Percentiles rank a stretch among this genome's conserved stretches.
These are phyloP conservation scores for Pestalotiopsis sp. DNA, from an alignment of 2,329 filamentous ascomycete species.

Conservation along the genomic window DNA sequence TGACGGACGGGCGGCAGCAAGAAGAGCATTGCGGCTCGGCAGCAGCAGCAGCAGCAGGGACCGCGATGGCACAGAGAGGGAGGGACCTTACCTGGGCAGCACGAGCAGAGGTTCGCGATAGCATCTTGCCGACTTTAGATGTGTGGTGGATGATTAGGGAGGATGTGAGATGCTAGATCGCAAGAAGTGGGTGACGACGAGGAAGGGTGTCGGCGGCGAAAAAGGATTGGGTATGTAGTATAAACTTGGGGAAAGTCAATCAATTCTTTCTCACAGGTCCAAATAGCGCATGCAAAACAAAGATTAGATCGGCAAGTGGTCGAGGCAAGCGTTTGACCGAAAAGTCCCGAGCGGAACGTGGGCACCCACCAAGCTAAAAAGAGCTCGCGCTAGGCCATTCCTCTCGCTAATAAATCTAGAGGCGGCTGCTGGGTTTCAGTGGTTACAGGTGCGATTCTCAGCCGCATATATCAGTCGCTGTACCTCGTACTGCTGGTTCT, in stretches of 20 bases:
- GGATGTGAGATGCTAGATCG: conserved; percentile 1
- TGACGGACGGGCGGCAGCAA: conserved; percentile 14
- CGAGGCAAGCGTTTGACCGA: background rate
- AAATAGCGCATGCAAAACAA: conserved; percentile 19
- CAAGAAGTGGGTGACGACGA: background rate
- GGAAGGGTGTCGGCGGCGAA: conserved; percentile 5
- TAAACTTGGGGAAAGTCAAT: background rate
- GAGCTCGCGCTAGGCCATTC: background rate
- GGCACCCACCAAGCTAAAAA: background rate
- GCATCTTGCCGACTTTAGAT: conserved; percentile 44
- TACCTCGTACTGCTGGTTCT: no score
- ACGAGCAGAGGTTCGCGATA: conserved; percentile 60
- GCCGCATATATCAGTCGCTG: background rate
- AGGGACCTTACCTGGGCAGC: conserved; percentile 55
- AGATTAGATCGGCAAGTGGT: conserved; percentile 14
- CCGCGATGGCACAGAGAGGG: background rate
- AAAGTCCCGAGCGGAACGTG: background rate
- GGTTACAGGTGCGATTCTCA: background rate
- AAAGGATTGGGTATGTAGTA: background rate
- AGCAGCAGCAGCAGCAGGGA: background rate
- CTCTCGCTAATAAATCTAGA: background rate
- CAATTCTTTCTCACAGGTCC: conserved; percentile 10
- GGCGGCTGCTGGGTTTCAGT: background rate
- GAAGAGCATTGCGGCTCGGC: conserved; percentile 7
- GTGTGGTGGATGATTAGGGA: background rate